phyloP scores from a whole-genome alignment of 2,329 filamentous ascomycete genomes.

The Exophiala phaeomuriformis region DNA sequence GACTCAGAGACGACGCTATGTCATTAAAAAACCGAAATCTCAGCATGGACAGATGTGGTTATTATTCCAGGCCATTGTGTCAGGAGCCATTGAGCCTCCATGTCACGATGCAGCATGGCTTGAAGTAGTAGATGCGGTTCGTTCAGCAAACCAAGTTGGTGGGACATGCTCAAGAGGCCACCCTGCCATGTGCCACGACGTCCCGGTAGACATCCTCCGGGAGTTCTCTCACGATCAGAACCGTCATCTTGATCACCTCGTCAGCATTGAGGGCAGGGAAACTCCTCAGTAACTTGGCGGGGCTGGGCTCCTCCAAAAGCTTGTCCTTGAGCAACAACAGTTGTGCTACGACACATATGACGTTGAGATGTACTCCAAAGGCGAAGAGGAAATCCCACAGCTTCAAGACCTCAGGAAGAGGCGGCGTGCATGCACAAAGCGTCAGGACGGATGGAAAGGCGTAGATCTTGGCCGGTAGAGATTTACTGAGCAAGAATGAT shows the following conservation, averaged over 20 bases:
- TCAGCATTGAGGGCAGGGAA: constrained; percentile 79
- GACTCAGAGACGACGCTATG: no score
- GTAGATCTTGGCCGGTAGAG: constrained; percentile 87
- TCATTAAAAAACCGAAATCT: no score
- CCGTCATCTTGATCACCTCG: constrained; percentile 74
- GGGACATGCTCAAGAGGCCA: constrained; percentile 4
- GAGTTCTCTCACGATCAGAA: constrained; percentile 81
- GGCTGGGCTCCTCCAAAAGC: constrained; percentile 76
- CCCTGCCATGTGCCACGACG: constrained; percentile 72
- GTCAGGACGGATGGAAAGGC: constrained; percentile 94
- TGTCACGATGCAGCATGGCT: not conserved
- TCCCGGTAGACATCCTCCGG: constrained; percentile 85
- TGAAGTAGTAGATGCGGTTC: not conserved
- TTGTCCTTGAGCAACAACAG: constrained; percentile 79
- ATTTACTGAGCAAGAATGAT: constrained; percentile 74
- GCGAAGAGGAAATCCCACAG: constrained; percentile 98
- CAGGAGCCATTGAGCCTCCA: no score
- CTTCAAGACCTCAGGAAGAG: constrained; percentile 81
- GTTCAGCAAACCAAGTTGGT: no score
- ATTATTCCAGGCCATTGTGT: no score
- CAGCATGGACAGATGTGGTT: no score
- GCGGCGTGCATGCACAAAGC: constrained; percentile 90
- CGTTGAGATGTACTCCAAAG: constrained; percentile 89
- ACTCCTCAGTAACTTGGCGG: constrained; percentile 82
- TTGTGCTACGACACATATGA: constrained; percentile 93